A percentile compares a stretch with the other conserved stretches of the same genome.
These are phyloP conservation scores for Didymellaceae sp. DNA, from an alignment of 2,329 filamentous ascomycete species.

Conservation along the genomic window DNA sequence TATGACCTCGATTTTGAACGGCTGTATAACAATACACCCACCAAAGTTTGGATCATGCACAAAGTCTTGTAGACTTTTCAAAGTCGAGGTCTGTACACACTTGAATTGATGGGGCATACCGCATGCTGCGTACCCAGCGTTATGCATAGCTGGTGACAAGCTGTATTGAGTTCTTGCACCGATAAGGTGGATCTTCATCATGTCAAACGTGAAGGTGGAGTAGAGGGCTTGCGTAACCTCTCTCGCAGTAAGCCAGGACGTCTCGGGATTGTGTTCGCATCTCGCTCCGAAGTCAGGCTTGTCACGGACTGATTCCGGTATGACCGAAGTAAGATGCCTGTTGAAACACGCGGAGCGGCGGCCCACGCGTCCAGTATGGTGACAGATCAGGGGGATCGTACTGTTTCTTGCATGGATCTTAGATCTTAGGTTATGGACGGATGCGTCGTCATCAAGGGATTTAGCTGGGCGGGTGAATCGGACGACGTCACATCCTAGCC, in stretches of 20 bases:
- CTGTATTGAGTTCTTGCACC: conserved; percentile 76
- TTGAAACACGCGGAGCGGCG: conserved; percentile 72
- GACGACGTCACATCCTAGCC: conserved; percentile 66
- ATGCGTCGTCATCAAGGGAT: conserved; percentile 67
- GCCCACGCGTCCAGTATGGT: conserved; percentile 69
- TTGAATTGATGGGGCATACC: conserved; percentile 73
- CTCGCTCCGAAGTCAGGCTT: conserved; percentile 46
- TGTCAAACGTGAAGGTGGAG: conserved; percentile 69
- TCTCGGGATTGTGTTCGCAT: conserved; percentile 43
- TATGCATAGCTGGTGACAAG: conserved; percentile 80
- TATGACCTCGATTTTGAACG: conserved; percentile 76
- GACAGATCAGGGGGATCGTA: conserved; percentile 64
- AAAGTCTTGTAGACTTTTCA: conserved; percentile 69
- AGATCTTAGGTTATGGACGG: conserved; percentile 63
- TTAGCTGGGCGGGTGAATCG: conserved; percentile 65
- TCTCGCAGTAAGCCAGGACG: conserved; percentile 63
- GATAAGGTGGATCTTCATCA: conserved; percentile 75
- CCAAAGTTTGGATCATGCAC: conserved; percentile 72
- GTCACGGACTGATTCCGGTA: conserved; percentile 55
- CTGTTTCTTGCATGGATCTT: conserved; percentile 54
- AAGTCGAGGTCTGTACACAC: conserved; percentile 66
- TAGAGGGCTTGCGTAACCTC: conserved; percentile 71
- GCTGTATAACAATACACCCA: conserved; percentile 73
- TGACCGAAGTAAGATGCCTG: conserved; percentile 66
- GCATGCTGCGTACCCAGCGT: conserved; percentile 68